Evolutionary conservation across 768 basidiomycete genomes (phyloP).

Genomic region (Hypsizygus marmoreus): DNA sequence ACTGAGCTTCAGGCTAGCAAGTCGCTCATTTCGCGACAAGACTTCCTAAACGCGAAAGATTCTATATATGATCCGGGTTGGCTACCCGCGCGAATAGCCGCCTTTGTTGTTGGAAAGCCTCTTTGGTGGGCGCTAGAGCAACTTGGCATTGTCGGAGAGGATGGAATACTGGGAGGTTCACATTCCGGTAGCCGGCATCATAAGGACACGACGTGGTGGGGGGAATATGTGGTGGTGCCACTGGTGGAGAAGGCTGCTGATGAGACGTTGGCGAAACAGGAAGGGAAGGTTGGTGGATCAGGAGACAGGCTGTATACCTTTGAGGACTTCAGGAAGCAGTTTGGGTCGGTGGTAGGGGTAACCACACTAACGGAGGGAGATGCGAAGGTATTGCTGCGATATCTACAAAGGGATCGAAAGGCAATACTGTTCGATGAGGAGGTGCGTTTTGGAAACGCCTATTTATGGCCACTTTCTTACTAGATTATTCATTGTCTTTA

Average conservation of each 20-base stretch:
- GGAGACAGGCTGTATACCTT: conserved; percentile 64
- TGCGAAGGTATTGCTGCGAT: conserved; percentile 69
- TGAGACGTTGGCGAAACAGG: conserved; percentile 46
- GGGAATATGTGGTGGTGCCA: conserved; percentile 70
- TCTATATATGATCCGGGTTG: conserved; percentile 73
- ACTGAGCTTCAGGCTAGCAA: conserved; percentile 57
- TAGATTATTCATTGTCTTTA: conserved; percentile 26
- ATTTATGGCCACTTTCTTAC: background rate
- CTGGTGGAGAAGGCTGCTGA: conserved; percentile 70
- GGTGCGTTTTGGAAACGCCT: conserved; percentile 40
- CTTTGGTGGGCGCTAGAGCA: conserved; percentile 88
- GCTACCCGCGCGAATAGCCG: conserved; percentile 68
- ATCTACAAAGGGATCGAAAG: conserved; percentile 74
- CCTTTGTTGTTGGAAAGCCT: conserved; percentile 74
- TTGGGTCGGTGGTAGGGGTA: conserved; percentile 43
- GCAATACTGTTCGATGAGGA: conserved; percentile 66
- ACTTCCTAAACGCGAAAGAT: conserved; percentile 55
- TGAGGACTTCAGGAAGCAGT: conserved; percentile 61
- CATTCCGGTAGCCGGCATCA: conserved; percentile 21
- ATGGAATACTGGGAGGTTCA: conserved; percentile 40
- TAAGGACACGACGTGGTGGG: conserved; percentile 57
- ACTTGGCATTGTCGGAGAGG: conserved; percentile 71
- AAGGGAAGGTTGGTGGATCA: conserved; percentile 43
- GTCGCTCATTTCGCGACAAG: conserved; percentile 46
- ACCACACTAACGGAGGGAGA: conserved; percentile 59